phyloP scores from a whole-genome alignment of 257 asterid species.

The Cynanchum wilfordii region DNA sequence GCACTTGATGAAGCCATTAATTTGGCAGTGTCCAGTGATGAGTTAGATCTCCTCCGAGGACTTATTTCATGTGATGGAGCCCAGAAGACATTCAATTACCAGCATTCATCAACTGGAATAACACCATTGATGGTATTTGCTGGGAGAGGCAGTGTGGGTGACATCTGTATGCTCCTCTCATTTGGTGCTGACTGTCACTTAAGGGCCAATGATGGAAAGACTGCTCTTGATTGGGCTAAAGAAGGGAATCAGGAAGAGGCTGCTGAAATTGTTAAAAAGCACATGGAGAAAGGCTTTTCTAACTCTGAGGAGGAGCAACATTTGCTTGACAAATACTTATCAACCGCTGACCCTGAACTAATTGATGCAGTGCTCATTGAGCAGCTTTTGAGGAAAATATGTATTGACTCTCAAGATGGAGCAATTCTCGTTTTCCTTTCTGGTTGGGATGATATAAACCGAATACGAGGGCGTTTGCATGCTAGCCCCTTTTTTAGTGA shows the following conservation, averaged over 20 bases:
- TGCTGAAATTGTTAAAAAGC: conserved; percentile 59
- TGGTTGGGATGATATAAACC: conserved; percentile 91
- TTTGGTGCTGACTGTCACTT: conserved; percentile 62
- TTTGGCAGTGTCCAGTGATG: conserved; percentile 59
- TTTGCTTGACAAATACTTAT: conserved; percentile 69
- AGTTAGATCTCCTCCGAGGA: conserved; percentile 65
- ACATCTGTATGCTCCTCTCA: conserved; percentile 84
- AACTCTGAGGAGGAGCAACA: conserved; percentile 40
- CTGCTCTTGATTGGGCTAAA: conserved; percentile 73
- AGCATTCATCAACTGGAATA: conserved; percentile 68
- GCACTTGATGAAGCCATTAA: conserved; percentile 83
- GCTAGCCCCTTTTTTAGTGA: conserved; percentile 63
- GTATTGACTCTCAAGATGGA: conserved; percentile 61
- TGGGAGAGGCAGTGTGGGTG: conserved; percentile 66
- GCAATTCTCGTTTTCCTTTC: conserved; percentile 92
- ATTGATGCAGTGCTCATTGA: conserved; percentile 78
- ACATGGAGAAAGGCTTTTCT: conserved; percentile 43
- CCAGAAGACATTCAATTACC: conserved; percentile 48
- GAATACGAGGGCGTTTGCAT: conserved; percentile 51
- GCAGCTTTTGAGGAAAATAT: conserved; percentile 63
- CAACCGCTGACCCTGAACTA: conserved; percentile 58
- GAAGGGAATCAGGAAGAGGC: conserved; percentile 48
- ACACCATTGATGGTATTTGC: conserved; percentile 90
- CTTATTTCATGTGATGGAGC: conserved; percentile 57
- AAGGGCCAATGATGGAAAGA: conserved; percentile 49